Evolutionary conservation across 2,329 filamentous ascomycete genomes (phyloP).

Genomic region (Verticillium dahliae): DNA sequence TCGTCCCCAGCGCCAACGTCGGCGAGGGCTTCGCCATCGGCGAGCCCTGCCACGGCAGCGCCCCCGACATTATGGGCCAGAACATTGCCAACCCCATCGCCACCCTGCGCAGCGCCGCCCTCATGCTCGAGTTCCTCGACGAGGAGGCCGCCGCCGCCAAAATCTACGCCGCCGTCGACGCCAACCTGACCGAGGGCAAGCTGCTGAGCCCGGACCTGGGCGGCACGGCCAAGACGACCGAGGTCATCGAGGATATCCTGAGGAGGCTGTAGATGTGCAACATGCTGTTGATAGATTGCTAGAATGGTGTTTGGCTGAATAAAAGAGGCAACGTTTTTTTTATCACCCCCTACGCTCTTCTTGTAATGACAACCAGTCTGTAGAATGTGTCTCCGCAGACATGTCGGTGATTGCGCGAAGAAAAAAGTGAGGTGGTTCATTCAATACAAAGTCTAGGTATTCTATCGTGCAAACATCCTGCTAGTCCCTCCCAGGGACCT

Average conservation of each 20-base stretch:
- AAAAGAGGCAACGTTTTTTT: neutral
- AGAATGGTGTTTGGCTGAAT: neutral
- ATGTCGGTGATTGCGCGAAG: neutral
- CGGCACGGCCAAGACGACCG: conserved; percentile 74
- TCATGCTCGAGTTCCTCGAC: conserved; percentile 95
- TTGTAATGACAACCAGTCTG: neutral
- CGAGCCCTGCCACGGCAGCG: conserved; percentile 94
- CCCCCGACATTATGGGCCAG: conserved; percentile 90
- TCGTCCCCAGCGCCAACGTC: conserved; percentile 93
- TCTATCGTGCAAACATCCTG: neutral
- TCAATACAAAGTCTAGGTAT: neutral
- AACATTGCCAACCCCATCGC: conserved; percentile 95
- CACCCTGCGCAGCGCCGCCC: conserved; percentile 79
- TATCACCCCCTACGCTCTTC: neutral
- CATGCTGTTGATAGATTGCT: no score
- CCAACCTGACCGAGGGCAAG: conserved; percentile 75
- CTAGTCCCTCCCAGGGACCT: neutral
- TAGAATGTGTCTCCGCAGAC: no score
- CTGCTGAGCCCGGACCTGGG: conserved; percentile 85
- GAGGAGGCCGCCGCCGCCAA: conserved; percentile 79
- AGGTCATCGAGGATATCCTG: conserved; percentile 84
- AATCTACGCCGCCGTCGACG: conserved; percentile 91
- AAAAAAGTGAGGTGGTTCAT: neutral
- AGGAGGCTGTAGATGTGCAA: conserved; percentile 55
- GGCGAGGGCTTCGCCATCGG: conserved; percentile 92